phyloP scores from a whole-genome alignment of 169 alveolate species.

The Plasmodium malariae region DNA sequence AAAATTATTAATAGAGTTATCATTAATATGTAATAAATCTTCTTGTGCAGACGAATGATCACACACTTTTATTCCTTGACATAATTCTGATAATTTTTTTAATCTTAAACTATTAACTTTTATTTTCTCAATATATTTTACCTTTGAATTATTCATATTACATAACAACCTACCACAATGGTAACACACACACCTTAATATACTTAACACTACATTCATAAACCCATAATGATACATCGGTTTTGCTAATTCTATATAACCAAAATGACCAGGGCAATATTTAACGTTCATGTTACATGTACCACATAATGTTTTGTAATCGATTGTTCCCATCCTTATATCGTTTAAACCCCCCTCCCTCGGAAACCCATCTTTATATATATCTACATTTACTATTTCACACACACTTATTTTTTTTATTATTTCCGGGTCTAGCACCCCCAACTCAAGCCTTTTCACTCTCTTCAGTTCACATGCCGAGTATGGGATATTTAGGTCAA shows the following conservation, averaged over 20 bases:
- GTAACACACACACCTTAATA: conserved; percentile 97
- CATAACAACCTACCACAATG: conserved; percentile 94
- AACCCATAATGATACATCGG: conserved; percentile 97
- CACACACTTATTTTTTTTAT: conserved; percentile 91
- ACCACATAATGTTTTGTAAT: conserved; percentile 92
- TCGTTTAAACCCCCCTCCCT: conserved; percentile 95
- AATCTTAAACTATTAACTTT: conserved; percentile 80
- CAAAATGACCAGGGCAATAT: conserved; percentile 99
- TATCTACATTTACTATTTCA: conserved; percentile 91
- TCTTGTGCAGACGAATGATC: conserved; percentile 86
- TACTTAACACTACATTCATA: conserved; percentile 92
- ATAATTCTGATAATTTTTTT: conserved; percentile 78
- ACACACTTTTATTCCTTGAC: conserved; percentile 80
- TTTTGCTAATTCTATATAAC: conserved; percentile 96
- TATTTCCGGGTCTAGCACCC: conserved; percentile 90
- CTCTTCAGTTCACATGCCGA: conserved; percentile 90
- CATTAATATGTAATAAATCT: conserved; percentile 73
- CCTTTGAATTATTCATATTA: conserved; percentile 89
- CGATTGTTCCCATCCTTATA: conserved; percentile 98
- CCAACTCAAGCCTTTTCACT: conserved; percentile 89
- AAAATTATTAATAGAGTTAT: conserved; percentile 44
- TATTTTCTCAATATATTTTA: conserved; percentile 78
- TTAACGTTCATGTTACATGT: conserved; percentile 96
- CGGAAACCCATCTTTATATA: conserved; percentile 94
- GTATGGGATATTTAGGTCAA: conserved; percentile 89